phyloP scores from a whole-genome alignment of 805 yeast genomes.

The Lipomyces kockii region DNA sequence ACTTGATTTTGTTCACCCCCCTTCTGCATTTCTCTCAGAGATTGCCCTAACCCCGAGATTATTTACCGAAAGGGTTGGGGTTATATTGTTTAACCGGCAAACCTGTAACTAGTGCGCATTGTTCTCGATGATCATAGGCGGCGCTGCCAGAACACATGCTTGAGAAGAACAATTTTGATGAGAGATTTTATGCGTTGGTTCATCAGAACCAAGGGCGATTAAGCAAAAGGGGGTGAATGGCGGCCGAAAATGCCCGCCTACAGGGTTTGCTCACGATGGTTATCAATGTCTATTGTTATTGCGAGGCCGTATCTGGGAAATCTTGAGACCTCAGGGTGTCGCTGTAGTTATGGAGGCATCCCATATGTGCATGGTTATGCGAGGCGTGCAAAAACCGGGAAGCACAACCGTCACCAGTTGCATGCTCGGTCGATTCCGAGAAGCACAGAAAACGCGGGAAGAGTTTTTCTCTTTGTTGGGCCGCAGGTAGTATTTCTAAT shows the following conservation, averaged over 20 bases:
- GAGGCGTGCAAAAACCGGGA: slow-evolving; percentile 96
- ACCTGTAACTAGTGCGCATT: too few relatives aligned
- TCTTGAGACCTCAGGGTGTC: slow-evolving; percentile 92
- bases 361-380: slow-evolving; percentile 99
- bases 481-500: slow-evolving; percentile 10
- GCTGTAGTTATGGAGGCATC: slow-evolving; percentile 98
- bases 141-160: too few relatives aligned
- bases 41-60: too few relatives aligned
- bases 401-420: slow-evolving; percentile 93
- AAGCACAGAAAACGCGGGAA: slow-evolving; percentile 92
- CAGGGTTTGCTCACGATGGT: too few relatives aligned
- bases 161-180: too few relatives aligned
- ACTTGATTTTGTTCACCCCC: neutral
- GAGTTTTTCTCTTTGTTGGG: slow-evolving; percentile 80
- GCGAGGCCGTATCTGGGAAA: slow-evolving; percentile 62
- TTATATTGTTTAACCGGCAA: neutral
- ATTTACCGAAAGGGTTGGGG: neutral
- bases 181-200: too few relatives aligned
- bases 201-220: too few relatives aligned
- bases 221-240: too few relatives aligned
- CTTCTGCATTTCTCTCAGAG: too few relatives aligned
- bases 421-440: slow-evolving; percentile 95
- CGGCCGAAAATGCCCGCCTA: too few relatives aligned
- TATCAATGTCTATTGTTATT: too few relatives aligned
- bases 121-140: too few relatives aligned